A percentile compares a stretch with the other conserved stretches of the same genome.
phyloP scores from a whole-genome alignment of 495 filamentous ascomycete species.

The Astrothelium macrocarpum region DNA sequence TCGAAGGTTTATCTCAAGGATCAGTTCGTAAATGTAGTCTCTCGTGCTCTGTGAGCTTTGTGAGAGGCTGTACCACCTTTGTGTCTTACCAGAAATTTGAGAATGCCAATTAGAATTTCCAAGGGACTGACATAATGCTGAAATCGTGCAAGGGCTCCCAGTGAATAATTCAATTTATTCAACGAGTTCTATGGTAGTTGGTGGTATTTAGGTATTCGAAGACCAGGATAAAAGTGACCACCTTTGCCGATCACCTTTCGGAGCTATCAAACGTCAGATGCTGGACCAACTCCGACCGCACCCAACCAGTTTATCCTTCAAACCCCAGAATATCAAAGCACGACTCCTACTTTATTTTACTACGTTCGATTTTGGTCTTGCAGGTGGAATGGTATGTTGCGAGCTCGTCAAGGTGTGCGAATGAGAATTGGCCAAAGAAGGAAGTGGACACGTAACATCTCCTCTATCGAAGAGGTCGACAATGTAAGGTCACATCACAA shows the following conservation, averaged over 20 bases:
- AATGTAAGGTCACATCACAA: no score
- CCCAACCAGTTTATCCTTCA: no score
- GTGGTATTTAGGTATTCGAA: not conserved
- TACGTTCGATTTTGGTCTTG: not conserved
- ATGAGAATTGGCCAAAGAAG: no score
- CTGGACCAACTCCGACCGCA: not conserved
- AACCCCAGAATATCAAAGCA: not conserved
- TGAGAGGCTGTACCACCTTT: not conserved
- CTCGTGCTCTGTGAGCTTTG: not conserved
- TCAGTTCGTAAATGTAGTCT: not conserved
- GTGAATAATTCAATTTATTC: no score
- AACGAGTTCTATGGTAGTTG: not conserved
- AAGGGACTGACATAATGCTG: constrained; percentile 1
- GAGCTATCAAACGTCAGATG: not conserved
- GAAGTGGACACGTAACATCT: no score
- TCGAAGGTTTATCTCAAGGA: not conserved
- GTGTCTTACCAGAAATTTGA: not conserved
- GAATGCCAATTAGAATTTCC: not conserved
- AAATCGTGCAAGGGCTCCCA: no score
- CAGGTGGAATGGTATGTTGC: no score
- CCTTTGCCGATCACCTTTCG: not conserved
- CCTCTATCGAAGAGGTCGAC: no score
- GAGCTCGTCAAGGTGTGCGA: no score
- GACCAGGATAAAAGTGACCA: not conserved
- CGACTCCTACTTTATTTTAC: not conserved